Base-by-base conservation (phyloP, 2,329 filamentous ascomycete genomes). In the Alternaria brassicicola region DNA sequence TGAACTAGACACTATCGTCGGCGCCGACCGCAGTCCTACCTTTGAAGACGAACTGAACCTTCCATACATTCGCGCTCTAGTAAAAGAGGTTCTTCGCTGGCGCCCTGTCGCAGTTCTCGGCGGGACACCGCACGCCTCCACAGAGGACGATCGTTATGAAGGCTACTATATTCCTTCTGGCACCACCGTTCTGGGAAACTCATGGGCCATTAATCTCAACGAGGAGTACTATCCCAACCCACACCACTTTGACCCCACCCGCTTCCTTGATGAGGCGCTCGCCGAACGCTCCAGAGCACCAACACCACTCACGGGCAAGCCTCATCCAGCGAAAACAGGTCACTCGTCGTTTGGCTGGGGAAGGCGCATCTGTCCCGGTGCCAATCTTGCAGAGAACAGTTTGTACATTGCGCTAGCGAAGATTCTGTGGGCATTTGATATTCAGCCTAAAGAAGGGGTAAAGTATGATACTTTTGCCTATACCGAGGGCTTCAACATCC, bases 91-190 rank as follows among this genome's bases (percentile, higher is more conserved):
- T 25, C 62, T 76, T 2, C 73, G 74, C 47, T 76, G 74, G 74
- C 69, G 74, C 3, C 74, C 74, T 13, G 76, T 78, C 26, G 78
- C 78, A 2, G 80, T 82, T 0, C 67, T 81, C 0, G 74, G 74
- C 15, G 81, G 79, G 0, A 78, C 80, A 1, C 83, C 82, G 0
- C 83, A 85, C 55, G 81, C 81, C 0, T 76, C 78, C 0, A 81
- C 79, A 1, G 76, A 79, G 26, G 82, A 85, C 42, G 82, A 85
- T 55, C 68, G 72, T 12, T 85, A 83, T 64, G 76, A 78, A 41
- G 82, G 81, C 15, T 83, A 81, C 62, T 70, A 77, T 13, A 83
- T 85, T 23, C 82, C 83, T 3, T 75, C 78, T 3, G 82, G 79
- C 0, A 83, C 83, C 0, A 79, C 77, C 0, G 71, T 86, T 0